Base-by-base conservation (phyloP, 192 early-diverging fungal genomes). In the Backusella liffmaniae region DNA sequence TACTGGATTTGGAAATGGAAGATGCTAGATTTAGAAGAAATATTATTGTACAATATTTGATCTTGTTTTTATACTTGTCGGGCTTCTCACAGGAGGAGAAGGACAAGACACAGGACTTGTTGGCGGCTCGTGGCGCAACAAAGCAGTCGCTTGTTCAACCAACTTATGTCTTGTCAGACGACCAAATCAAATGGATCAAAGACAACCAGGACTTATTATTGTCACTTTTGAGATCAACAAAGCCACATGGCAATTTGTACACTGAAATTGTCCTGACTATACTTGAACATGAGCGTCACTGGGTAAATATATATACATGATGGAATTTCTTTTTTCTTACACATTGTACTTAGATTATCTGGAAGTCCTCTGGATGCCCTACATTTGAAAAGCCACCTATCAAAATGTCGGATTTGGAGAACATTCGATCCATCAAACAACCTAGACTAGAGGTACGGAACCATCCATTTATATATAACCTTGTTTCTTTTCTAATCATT, bases 1-100 rank as follows among this genome's bases (percentile, higher is more conserved):
- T 95, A 34, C 84, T 95, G 67, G 86, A 91, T 26, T 82, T 94
- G 4, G 90, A 95, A 91, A 83, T 98, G 21, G 81, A 84, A 13
- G 97, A 99, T 73, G 84, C 91, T 8, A 82, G 89, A 67, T 95
- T 97, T 79, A 91, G 96, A 66, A 91, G 94, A 49, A 94, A 94
- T 74, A 88, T 98, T 7, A 83, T 98, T 34, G 84, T 96, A 23
- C 96, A 98, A 80, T 85, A 93, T 34, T 80, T 95, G n/a, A 95
- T 98, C n/a, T 84, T 95, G 9, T 82, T 95, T 21, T 91, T 95
- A 70, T 95, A 93, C 81, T 85, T 93, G 1, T 77, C 89, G 56
- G 79, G 83, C 29, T 84, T 91, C 70, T 76, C 90, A 59, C 76
- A 84, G 32, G 39, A 78, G 34, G 83, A 84, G 62, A 80, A 84